Conservation (phyloP, 2,329 filamentous ascomycete genomes). For the Emergomyces pasteurianus region DNA sequence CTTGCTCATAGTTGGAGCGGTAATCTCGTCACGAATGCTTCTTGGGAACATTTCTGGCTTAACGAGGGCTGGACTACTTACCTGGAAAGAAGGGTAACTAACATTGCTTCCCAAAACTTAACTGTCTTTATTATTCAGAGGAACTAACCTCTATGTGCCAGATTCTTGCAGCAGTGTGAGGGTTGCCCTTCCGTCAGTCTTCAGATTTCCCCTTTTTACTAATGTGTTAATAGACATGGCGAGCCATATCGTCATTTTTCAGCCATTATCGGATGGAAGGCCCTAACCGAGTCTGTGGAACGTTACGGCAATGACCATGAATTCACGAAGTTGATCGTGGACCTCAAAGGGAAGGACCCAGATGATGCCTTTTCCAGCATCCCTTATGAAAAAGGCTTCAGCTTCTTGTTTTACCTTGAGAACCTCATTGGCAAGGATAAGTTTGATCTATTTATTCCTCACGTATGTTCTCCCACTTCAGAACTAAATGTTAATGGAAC, state of each 20-base stretch:
- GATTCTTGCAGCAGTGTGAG: slow-evolving; percentile 32
- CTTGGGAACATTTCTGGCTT: slow-evolving; percentile 45
- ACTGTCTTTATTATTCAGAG: not conserved
- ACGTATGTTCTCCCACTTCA: slow-evolving; percentile 33
- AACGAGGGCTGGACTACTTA: slow-evolving; percentile 90
- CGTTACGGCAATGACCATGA: slow-evolving; percentile 73
- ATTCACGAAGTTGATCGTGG: slow-evolving; percentile 82
- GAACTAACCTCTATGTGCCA: slow-evolving; percentile 14
- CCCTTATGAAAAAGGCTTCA: slow-evolving; percentile 94
- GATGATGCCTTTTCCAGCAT: slow-evolving; percentile 90
- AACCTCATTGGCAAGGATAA: slow-evolving; percentile 70
- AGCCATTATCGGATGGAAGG: slow-evolving; percentile 91
- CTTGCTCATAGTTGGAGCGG: slow-evolving; percentile 71
- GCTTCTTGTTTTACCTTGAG: slow-evolving; percentile 85
- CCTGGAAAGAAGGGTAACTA: slow-evolving; percentile 59
- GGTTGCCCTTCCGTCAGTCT: not conserved
- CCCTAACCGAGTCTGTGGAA: slow-evolving; percentile 66
- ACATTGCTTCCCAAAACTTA: not conserved
- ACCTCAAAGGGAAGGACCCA: slow-evolving; percentile 81
- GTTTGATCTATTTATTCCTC: slow-evolving; percentile 90
- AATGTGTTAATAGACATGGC: slow-evolving; percentile 49
- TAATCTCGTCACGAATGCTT: slow-evolving; percentile 50
- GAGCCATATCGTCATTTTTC: slow-evolving; percentile 84
- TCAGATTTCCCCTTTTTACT: not conserved
- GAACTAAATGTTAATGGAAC: slow-evolving; percentile 3